Evolutionary conservation across 345 rosid species (phyloP).

Genomic region (Populus pruinosa): DNA sequence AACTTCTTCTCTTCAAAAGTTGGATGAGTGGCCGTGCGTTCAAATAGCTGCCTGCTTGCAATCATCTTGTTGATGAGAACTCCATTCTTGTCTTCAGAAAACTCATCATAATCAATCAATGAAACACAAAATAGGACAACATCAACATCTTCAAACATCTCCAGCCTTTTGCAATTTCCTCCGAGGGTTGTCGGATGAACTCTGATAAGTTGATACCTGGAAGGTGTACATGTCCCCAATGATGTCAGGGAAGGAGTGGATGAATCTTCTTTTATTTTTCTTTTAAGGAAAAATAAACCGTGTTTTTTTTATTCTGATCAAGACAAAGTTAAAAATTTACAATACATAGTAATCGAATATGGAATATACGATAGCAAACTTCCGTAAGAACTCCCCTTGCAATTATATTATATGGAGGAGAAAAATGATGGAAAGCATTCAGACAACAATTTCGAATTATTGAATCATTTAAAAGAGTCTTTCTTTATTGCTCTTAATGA

Average conservation of each 20-base stretch:
- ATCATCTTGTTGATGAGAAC: slow-evolving; percentile 70
- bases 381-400: neutral
- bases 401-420: neutral
- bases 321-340: neutral
- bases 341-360: neutral
- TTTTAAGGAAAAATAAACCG: neutral
- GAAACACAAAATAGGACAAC: slow-evolving; percentile 70
- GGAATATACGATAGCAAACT: neutral
- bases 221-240: neutral
- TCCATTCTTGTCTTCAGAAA: slow-evolving; percentile 46
- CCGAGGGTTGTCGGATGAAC: slow-evolving; percentile 64
- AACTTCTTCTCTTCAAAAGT: slow-evolving; percentile 58
- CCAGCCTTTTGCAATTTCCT: slow-evolving; percentile 72
- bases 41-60: slow-evolving; percentile 63
- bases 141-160: slow-evolving; percentile 80
- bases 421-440: neutral
- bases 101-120: slow-evolving; percentile 57
- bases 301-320: neutral
- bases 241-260: neutral
- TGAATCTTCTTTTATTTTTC: neutral
- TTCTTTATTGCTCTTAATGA: neutral
- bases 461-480: neutral
- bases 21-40: slow-evolving; percentile 54
- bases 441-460: neutral
- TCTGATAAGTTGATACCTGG: slow-evolving; percentile 86